phyloP scores from a whole-genome alignment of 768 basidiomycete species.

The Boletus sp. region DNA sequence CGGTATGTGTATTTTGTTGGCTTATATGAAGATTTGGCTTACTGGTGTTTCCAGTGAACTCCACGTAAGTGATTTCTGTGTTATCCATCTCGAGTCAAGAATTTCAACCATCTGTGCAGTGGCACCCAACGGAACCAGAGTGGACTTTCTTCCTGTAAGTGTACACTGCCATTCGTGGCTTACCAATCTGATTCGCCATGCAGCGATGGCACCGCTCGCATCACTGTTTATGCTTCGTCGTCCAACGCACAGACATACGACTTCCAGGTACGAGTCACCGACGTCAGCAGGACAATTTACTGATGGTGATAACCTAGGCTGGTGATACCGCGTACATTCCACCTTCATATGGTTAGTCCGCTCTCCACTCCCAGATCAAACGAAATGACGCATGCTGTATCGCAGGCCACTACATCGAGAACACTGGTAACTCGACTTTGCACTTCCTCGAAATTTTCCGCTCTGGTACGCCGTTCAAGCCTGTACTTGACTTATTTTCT shows the following conservation, averaged over 20 bases:
- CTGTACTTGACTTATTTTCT: not conserved
- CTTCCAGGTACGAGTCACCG: conserved; percentile 35
- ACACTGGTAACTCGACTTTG: conserved; percentile 57
- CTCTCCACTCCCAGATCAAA: not conserved
- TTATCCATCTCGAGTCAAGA: not conserved
- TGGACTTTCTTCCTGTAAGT: conserved; percentile 43
- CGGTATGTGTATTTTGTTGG: conserved; percentile 34
- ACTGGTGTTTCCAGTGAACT: conserved; percentile 35
- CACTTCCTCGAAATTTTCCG: conserved; percentile 62
- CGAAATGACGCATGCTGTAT: not conserved
- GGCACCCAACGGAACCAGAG: conserved; percentile 51
- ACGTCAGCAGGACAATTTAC: not conserved
- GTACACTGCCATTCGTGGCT: not conserved
- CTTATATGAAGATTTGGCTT: not conserved
- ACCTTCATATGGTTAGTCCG: conserved; percentile 22
- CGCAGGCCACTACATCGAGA: conserved; percentile 67
- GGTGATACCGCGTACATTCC: conserved; percentile 29
- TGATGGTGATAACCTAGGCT: conserved; percentile 21
- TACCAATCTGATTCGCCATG: not conserved
- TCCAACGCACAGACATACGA: conserved; percentile 42
- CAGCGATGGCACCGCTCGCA: conserved; percentile 40
- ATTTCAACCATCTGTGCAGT: conserved; percentile 26
- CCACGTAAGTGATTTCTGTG: conserved; percentile 34
- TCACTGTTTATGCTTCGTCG: conserved; percentile 41
- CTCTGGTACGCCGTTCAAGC: conserved; percentile 34